These are phyloP conservation scores for Mallotus nudiflorus DNA, from an alignment of 345 rosid genomes.

Conservation along the genomic window DNA sequence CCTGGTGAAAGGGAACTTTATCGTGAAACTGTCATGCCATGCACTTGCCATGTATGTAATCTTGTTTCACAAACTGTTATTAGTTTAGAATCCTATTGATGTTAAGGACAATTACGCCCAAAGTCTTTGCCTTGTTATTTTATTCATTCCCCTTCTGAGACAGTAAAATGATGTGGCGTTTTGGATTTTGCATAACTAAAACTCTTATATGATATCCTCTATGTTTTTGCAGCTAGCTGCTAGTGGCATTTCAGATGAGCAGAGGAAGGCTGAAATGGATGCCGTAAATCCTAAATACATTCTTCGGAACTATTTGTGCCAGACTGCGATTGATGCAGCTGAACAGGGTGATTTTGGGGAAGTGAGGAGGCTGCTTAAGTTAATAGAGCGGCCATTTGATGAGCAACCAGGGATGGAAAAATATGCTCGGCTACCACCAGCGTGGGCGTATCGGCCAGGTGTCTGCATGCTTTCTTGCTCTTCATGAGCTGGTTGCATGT, in stretches of 20 bases:
- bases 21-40: not conserved
- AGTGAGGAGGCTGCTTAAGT: slow-evolving; percentile 70
- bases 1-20: not conserved
- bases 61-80: not conserved
- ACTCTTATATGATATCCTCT: not conserved
- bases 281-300: slow-evolving; percentile 85
- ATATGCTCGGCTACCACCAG: slow-evolving; percentile 93
- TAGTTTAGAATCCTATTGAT: not conserved
- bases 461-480: slow-evolving; percentile 98
- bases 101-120: too few relatives aligned
- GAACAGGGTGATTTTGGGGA: slow-evolving; percentile 82
- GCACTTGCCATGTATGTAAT: not conserved
- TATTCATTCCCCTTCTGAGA: not conserved
- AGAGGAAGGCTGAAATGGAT: slow-evolving; percentile 80
- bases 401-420: slow-evolving; percentile 98
- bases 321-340: slow-evolving; percentile 89
- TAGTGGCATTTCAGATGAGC: slow-evolving; percentile 67
- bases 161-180: not conserved
- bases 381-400: slow-evolving; percentile 76
- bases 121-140: too few relatives aligned
- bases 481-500: slow-evolving; percentile 43
- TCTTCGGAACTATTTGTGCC: slow-evolving; percentile 91
- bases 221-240: slow-evolving; percentile 51
- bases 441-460: slow-evolving; percentile 98
- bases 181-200: not conserved